These are phyloP conservation scores for Lactarius deliciosus DNA, from an alignment of 768 basidiomycete species.

Conservation along the genomic window DNA sequence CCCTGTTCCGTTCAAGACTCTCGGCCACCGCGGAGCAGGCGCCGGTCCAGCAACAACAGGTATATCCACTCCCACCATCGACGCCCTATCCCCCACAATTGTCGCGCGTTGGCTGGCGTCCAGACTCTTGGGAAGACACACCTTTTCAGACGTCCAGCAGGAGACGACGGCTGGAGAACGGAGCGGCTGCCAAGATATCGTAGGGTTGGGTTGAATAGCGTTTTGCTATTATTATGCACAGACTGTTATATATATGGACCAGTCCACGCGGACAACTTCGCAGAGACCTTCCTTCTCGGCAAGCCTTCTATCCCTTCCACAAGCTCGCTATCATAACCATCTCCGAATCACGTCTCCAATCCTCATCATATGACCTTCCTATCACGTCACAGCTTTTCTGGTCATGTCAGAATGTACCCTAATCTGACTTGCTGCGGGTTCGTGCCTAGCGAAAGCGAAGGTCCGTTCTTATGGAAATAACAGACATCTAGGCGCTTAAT, in stretches of 20 bases:
- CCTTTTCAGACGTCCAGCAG: conserved; percentile 31
- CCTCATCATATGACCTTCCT: conserved; percentile 20
- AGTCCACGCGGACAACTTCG: conserved; percentile 10
- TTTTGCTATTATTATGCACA: conserved; percentile 14
- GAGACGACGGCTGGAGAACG: conserved; percentile 29
- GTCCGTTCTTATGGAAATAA: conserved; percentile 3
- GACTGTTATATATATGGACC: conserved; percentile 16
- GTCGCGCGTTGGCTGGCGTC: conserved; percentile 24
- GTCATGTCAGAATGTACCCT: conserved; percentile 6
- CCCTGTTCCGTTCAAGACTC: conserved; percentile 70
- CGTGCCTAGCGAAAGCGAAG: conserved; percentile 14
- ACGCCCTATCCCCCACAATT: conserved; percentile 21
- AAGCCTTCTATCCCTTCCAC: conserved; percentile 1
- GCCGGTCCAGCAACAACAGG: conserved; percentile 20
- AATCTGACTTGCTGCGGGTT: conserved; percentile 7
- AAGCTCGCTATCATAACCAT: conserved; percentile 25
- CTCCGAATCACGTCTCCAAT: conserved; percentile 19
- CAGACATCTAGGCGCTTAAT: conserved; percentile 16
- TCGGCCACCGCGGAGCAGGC: conserved; percentile 39
- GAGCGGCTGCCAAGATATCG: conserved; percentile 24
- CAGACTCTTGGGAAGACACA: conserved; percentile 31
- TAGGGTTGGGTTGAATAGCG: conserved; percentile 16
- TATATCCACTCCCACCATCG: conserved; percentile 30
- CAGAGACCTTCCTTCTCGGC: conserved; percentile 6
- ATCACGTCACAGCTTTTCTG: conserved; percentile 26